phyloP scores from a whole-genome alignment of 306 rosid species.

The Erythrophleum fordii region DNA sequence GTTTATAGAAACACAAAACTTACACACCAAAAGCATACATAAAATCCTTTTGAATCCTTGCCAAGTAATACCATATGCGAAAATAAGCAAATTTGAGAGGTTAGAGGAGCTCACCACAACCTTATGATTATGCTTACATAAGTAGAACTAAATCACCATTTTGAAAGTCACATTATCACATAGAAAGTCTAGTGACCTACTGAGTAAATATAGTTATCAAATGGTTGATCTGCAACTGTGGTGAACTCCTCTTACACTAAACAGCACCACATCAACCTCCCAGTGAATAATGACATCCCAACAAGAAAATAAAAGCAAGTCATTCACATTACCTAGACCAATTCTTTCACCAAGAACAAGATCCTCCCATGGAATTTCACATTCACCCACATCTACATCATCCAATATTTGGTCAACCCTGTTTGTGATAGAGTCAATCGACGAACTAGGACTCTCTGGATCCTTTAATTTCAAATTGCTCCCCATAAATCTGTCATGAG shows the following conservation, averaged over 20 bases:
- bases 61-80: constrained; percentile 14
- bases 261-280: constrained; percentile 20
- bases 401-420: constrained; percentile 80
- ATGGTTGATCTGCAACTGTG: constrained; percentile 23
- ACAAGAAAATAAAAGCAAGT: constrained; percentile 39
- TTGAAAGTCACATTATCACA: constrained; percentile 16
- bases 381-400: constrained; percentile 90
- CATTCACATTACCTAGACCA: constrained; percentile 78
- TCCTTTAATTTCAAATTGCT: constrained; percentile 67
- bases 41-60: constrained; percentile 11
- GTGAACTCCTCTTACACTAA: constrained; percentile 6
- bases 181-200: constrained; percentile 18
- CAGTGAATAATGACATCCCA: constrained; percentile 27
- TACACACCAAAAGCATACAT: constrained; percentile 14
- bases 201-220: constrained; percentile 31
- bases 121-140: constrained; percentile 24
- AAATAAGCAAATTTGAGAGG: constrained; percentile 7
- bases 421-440: constrained; percentile 55
- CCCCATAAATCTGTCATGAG: constrained; percentile 67
- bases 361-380: constrained; percentile 98
- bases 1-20: constrained; percentile 11
- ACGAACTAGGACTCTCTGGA: constrained; percentile 60
- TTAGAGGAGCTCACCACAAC: constrained; percentile 21
- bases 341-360: constrained; percentile 92
- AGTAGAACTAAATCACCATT: background rate